Evolutionary conservation across 139 green algal genomes (phyloP).

Genomic region (Auxenochlorella pyrenoidosa): DNA sequence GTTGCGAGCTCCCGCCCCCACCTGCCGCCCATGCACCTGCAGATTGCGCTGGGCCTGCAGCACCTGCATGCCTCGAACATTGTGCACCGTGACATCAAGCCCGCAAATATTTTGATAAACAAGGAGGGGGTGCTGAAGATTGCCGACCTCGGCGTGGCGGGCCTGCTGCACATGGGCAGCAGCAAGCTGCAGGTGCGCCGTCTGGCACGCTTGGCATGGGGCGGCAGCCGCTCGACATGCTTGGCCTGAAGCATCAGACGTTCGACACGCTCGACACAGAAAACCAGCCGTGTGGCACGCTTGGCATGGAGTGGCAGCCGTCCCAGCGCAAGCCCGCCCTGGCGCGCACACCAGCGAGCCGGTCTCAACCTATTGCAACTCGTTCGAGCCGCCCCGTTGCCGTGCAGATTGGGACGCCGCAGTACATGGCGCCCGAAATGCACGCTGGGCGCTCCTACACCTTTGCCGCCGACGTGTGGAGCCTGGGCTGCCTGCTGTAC

Average conservation of each 20-base stretch:
- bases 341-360: too few species aligned
- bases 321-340: too few species aligned
- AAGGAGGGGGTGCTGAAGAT: constrained; percentile 59
- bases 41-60: constrained; percentile 25
- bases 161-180: constrained; percentile 12
- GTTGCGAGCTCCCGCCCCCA: not conserved
- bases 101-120: constrained; percentile 66
- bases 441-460: not conserved
- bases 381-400: too few species aligned
- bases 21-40: too few species aligned
- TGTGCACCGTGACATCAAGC: constrained; percentile 74
- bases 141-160: constrained; percentile 65
- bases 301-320: too few species aligned
- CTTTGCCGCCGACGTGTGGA: constrained; percentile 1
- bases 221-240: too few species aligned
- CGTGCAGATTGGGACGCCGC: constrained; percentile 23
- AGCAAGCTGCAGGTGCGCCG: constrained; percentile 6
- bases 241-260: too few species aligned
- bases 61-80: constrained; percentile 51
- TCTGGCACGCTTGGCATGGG: too few species aligned
- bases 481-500: constrained; percentile 17
- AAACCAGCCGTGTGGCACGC: too few species aligned
- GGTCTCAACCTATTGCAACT: too few species aligned
- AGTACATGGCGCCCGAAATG: constrained; percentile 33
- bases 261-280: too few species aligned